Evolutionary conservation across 2,329 filamentous ascomycete genomes (phyloP).

Genomic region (Madurella mycetomatis): DNA sequence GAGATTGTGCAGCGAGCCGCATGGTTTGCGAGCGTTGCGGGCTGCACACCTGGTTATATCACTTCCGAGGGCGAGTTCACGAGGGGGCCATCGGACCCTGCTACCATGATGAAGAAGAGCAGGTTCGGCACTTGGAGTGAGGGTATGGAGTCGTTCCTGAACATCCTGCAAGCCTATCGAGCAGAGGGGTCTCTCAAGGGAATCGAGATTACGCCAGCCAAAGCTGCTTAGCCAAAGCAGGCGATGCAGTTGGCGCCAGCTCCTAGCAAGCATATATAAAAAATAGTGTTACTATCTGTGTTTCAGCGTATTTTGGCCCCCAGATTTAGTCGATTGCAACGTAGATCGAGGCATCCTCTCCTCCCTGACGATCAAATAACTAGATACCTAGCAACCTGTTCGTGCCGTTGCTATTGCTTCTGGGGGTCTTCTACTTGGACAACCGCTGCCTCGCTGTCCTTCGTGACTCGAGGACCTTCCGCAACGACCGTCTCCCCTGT

Average conservation of each 20-base stretch:
- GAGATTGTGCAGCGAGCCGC: constrained; percentile 37
- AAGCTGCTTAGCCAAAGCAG: not conserved
- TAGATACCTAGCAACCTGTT: too few species aligned
- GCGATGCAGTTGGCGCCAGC: too few species aligned
- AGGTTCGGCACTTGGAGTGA: constrained; percentile 20
- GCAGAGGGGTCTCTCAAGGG: constrained; percentile 18
- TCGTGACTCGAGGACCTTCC: not conserved
- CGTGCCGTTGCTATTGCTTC: constrained; percentile 1
- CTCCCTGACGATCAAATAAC: too few species aligned
- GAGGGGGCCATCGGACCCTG: constrained; percentile 22
- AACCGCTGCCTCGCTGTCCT: constrained; percentile 1
- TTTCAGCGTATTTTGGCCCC: too few species aligned
- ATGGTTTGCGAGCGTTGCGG: constrained; percentile 36
- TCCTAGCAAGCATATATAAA: too few species aligned
- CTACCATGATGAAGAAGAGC: constrained; percentile 32
- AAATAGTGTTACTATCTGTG: too few species aligned
- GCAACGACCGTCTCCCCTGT: not conserved
- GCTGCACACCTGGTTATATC: constrained; percentile 53
- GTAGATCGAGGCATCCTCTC: not conserved
- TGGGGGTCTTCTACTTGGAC: constrained; percentile 10
- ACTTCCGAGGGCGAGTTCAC: constrained; percentile 40
- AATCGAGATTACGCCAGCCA: constrained; percentile 2
- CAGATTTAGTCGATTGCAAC: too few species aligned
- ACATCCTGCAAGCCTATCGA: constrained; percentile 18
- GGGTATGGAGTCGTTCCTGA: constrained; percentile 30